Percentiles rank a stretch among this genome's conserved stretches.
Evolutionary conservation across 1,284 basidiomycete genomes (phyloP).

Genomic region (Vanrija sp.): DNA sequence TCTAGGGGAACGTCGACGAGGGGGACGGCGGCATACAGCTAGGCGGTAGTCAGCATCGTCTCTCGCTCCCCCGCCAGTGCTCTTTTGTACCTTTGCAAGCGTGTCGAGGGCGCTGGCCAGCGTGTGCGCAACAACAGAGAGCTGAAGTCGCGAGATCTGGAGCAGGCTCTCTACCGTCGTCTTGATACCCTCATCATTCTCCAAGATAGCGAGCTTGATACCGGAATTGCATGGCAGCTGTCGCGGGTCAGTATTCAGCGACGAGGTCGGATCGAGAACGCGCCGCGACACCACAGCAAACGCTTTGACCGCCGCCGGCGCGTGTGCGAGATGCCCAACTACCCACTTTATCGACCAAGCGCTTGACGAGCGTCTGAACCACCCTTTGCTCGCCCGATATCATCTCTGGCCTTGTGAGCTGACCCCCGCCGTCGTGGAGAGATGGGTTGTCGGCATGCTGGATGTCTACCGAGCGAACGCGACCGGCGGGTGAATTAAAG

Average conservation of each 20-base stretch:
- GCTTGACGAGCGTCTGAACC: conserved; percentile 7
- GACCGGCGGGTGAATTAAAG: conserved; percentile 15
- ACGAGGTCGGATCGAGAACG: background rate
- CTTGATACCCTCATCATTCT: conserved; percentile 66
- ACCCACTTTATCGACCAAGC: conserved; percentile 43
- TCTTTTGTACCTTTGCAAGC: conserved; percentile 62
- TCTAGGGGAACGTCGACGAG: conserved; percentile 58
- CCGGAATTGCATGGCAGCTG: conserved; percentile 86
- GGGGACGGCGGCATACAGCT: conserved; percentile 31
- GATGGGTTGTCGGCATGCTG: conserved; percentile 20
- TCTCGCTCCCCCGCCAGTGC: too few species aligned
- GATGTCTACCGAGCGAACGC: conserved; percentile 16
- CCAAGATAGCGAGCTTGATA: conserved; percentile 64
- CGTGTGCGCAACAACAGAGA: conserved; percentile 74
- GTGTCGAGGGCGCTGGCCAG: conserved; percentile 70
- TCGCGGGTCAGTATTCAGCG: conserved; percentile 2
- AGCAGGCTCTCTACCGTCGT: conserved; percentile 72
- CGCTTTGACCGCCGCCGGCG: background rate
- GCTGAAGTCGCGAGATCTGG: conserved; percentile 68
- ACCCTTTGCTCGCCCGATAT: too few species aligned
- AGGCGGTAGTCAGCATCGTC: conserved; percentile 39
- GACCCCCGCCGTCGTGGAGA: conserved; percentile 10
- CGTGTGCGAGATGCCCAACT: background rate
- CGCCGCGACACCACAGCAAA: background rate
- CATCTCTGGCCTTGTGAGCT: too few species aligned